Percentiles rank a stretch among this genome's conserved stretches.
Evolutionary conservation across 805 yeast species (phyloP).

Genomic region (Lipomyces sp.): DNA sequence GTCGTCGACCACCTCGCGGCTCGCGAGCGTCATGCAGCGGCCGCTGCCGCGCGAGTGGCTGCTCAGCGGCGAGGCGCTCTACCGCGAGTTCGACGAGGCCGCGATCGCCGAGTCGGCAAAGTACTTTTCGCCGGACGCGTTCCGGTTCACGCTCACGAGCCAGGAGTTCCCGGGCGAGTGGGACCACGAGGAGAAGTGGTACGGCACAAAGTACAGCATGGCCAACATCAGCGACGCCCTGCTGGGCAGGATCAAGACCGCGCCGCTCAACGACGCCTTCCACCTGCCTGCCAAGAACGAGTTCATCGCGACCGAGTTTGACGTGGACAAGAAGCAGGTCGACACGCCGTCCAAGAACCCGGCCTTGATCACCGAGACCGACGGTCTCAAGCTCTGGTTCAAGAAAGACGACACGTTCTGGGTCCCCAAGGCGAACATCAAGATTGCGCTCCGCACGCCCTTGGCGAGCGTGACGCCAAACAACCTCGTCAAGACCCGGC

Average conservation of each 20-base stretch:
- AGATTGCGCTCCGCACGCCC: slow-evolving; percentile 61
- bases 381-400: slow-evolving; percentile 68
- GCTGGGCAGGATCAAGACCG: slow-evolving; percentile 37
- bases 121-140: slow-evolving; percentile 55
- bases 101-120: slow-evolving; percentile 50
- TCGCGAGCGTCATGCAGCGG: slow-evolving; percentile 62
- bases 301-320: slow-evolving; percentile 77
- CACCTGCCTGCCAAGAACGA: slow-evolving; percentile 71
- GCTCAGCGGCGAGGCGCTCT: slow-evolving; percentile 51
- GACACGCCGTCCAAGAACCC: slow-evolving; percentile 53
- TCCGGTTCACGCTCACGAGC: slow-evolving; percentile 55
- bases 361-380: slow-evolving; percentile 51
- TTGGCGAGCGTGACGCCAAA: slow-evolving; percentile 57
- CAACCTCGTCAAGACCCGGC: slow-evolving; percentile 54
- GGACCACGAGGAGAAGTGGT: slow-evolving; percentile 70
- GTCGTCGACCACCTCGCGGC: slow-evolving; percentile 64
- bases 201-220: slow-evolving; percentile 74
- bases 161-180: slow-evolving; percentile 50
- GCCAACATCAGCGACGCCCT: slow-evolving; percentile 46
- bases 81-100: slow-evolving; percentile 57
- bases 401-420: slow-evolving; percentile 86
- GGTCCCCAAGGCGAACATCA: slow-evolving; percentile 80
- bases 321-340: slow-evolving; percentile 47
- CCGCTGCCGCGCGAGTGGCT: slow-evolving; percentile 62
- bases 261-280: slow-evolving; percentile 39